Conservation (phyloP, 345 rosid genomes). For the Acer campestre region DNA sequence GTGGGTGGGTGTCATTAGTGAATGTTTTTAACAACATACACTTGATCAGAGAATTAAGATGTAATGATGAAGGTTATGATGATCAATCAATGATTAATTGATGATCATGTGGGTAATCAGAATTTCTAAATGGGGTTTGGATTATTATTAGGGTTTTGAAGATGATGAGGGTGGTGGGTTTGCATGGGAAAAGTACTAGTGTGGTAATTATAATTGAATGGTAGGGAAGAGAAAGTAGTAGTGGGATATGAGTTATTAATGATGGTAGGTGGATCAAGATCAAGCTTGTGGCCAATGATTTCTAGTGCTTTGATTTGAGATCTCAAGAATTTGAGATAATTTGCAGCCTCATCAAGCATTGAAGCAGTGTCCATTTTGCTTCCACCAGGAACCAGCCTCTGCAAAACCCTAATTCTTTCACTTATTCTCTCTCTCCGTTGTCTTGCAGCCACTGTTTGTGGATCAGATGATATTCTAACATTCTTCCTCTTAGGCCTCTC, state of each 20-base stretch:
- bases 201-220: constrained; percentile 25
- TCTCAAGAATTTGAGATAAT: constrained; percentile 85
- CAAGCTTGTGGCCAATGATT: constrained; percentile 58
- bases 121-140: constrained; percentile 8
- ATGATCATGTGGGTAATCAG: constrained; percentile 20
- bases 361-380: constrained; percentile 97
- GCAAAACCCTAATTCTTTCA: constrained; percentile 92
- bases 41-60: constrained; percentile 15
- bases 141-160: constrained; percentile 53
- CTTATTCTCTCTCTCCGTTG: constrained; percentile 94
- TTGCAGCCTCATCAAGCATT: constrained; percentile 99
- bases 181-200: constrained; percentile 43
- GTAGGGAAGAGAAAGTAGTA: constrained; percentile 41
- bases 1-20: constrained; percentile 26
- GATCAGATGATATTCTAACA: constrained; percentile 81
- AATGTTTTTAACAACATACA: constrained; percentile 6
- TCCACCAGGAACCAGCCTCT: constrained; percentile 93
- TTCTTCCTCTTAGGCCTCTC: constrained; percentile 91
- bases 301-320: constrained; percentile 85
- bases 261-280: background rate
- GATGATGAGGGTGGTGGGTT: constrained; percentile 26
- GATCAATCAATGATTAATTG: background rate
- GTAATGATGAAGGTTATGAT: constrained; percentile 35
- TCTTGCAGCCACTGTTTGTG: constrained; percentile 95
- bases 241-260: background rate